A percentile compares a stretch with the other conserved stretches of the same genome.
Evolutionary conservation across 805 yeast species (phyloP).

Genomic region (Naumovozyma castellii): DNA sequence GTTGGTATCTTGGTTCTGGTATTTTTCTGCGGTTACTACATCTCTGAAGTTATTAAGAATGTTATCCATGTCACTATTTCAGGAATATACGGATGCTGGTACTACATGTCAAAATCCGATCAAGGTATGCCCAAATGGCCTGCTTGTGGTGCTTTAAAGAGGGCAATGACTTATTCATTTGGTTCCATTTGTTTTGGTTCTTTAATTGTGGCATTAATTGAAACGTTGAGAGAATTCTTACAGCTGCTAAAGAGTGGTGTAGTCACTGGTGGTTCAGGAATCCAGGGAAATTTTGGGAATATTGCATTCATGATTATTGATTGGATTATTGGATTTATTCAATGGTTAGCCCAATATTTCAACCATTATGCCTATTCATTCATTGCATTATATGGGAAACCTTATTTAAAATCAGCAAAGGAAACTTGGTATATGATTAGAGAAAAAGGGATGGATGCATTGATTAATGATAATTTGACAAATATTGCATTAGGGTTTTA

Average conservation of each 20-base stretch:
- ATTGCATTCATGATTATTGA: constrained; percentile 46
- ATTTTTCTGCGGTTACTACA: constrained; percentile 74
- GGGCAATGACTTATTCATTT: constrained; percentile 77
- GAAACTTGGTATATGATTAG: constrained; percentile 74
- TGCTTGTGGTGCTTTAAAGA: constrained; percentile 67
- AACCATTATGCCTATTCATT: constrained; percentile 86
- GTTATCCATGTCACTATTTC: constrained; percentile 72
- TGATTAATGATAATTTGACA: constrained; percentile 76
- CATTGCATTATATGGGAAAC: constrained; percentile 77
- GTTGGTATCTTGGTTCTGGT: constrained; percentile 64
- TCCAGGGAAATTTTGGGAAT: constrained; percentile 35
- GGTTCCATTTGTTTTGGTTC: constrained; percentile 89
- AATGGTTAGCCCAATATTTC: constrained; percentile 77
- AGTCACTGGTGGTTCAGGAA: constrained; percentile 29
- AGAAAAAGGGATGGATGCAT: constrained; percentile 73
- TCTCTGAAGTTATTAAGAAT: constrained; percentile 75
- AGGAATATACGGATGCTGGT: constrained; percentile 89
- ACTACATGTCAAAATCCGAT: constrained; percentile 64
- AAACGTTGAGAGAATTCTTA: constrained; percentile 50
- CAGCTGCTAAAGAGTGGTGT: constrained; percentile 38
- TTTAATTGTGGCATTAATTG: constrained; percentile 59
- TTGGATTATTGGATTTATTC: constrained; percentile 52
- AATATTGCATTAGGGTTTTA: constrained; percentile 73
- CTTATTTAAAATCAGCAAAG: constrained; percentile 64
- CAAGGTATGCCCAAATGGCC: constrained; percentile 74